phyloP scores from a whole-genome alignment of 2,329 filamentous ascomycete species.

The Alternaria sp. region DNA sequence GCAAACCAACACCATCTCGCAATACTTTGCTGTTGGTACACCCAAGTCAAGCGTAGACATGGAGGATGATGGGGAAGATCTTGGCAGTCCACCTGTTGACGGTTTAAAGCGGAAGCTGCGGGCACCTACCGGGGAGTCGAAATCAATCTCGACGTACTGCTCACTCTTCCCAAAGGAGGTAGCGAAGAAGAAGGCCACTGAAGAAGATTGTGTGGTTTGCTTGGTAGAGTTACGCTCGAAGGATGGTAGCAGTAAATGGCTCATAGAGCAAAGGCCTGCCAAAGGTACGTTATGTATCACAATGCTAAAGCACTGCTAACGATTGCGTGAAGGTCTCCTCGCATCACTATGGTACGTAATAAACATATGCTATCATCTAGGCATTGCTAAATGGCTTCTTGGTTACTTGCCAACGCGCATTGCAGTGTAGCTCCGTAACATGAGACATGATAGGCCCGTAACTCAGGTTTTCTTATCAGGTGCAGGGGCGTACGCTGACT shows the following conservation, averaged over 20 bases:
- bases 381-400: slow-evolving; percentile 5
- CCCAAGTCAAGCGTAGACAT: slow-evolving; percentile 24
- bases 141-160: slow-evolving; percentile 39
- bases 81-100: slow-evolving; percentile 3
- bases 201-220: slow-evolving; percentile 48
- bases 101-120: slow-evolving; percentile 37
- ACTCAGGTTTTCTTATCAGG: slow-evolving; percentile 7
- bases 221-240: slow-evolving; percentile 34
- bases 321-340: slow-evolving; percentile 27
- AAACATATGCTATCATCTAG: neutral
- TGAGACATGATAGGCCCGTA: slow-evolving; percentile 11
- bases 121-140: slow-evolving; percentile 15
- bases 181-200: slow-evolving; percentile 46
- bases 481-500: slow-evolving; percentile 19
- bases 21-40: slow-evolving; percentile 40
- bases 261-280: slow-evolving; percentile 49
- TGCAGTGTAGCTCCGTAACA: slow-evolving; percentile 3
- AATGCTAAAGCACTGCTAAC: slow-evolving; percentile 12
- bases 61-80: slow-evolving; percentile 15
- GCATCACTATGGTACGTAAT: slow-evolving; percentile 41
- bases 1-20: slow-evolving; percentile 40
- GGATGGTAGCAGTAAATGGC: slow-evolving; percentile 37
- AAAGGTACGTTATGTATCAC: slow-evolving; percentile 37
- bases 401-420: slow-evolving; percentile 2
- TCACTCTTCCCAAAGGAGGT: slow-evolving; percentile 49